Conservation (phyloP, 257 asterid species). For the Nemophila menziesii region DNA sequence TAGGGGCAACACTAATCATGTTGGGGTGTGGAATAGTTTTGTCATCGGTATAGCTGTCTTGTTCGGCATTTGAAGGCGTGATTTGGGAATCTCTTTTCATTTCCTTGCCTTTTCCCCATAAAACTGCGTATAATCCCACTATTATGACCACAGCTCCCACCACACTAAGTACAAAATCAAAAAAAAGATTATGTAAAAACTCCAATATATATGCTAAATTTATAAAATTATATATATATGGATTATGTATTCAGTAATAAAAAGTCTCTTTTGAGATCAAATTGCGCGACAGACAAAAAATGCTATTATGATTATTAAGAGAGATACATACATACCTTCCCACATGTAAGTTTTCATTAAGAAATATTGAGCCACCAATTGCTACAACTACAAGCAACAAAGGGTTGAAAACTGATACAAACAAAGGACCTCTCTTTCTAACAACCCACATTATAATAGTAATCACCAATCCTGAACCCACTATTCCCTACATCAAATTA, state of each 20-base stretch:
- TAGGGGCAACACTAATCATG: background rate
- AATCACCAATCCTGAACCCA: conserved; percentile 43
- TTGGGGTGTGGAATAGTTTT: background rate
- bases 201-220: background rate
- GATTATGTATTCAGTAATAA: no score
- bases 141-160: conserved; percentile 31
- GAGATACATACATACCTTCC: conserved; percentile 38
- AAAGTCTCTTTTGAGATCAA: background rate
- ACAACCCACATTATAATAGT: conserved; percentile 35
- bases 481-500: conserved; percentile 31
- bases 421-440: conserved; percentile 59
- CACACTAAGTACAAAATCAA: conserved; percentile 19
- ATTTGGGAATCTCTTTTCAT: background rate
- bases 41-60: background rate
- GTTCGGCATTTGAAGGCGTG: background rate
- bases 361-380: conserved; percentile 37
- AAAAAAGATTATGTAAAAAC: no score
- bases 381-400: conserved; percentile 56
- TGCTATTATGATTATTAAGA: no score
- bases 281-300: no score
- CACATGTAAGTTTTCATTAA: conserved; percentile 40
- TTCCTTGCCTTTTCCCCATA: conserved; percentile 16
- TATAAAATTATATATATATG: background rate
- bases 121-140: conserved; percentile 7
- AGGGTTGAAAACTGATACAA: conserved; percentile 59